A percentile compares a stretch with the other conserved stretches of the same genome.
Conservation (phyloP, 2,329 filamentous ascomycete species). For the Beauveria australis region DNA sequence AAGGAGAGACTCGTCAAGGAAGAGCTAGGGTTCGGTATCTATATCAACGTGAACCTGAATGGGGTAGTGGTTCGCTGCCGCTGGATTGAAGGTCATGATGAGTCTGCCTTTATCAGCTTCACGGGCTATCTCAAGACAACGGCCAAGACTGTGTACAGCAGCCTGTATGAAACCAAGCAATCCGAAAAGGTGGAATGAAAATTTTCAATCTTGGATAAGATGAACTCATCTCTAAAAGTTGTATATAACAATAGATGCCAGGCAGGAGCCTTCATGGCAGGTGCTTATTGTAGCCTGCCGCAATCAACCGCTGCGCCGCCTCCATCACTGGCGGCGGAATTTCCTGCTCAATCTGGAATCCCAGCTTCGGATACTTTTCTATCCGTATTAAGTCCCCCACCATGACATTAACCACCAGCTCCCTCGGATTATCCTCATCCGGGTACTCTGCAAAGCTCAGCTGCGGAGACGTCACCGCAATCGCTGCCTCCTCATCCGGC, state of each 20-base stretch:
- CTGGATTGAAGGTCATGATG: slow-evolving; percentile 63
- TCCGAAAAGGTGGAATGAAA: background rate
- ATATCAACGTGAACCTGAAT: slow-evolving; percentile 32
- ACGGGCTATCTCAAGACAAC: slow-evolving; percentile 62
- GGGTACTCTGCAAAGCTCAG: slow-evolving; percentile 33
- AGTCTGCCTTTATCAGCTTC: slow-evolving; percentile 76
- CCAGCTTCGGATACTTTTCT: slow-evolving; percentile 32
- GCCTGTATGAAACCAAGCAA: background rate
- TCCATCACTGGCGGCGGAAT: slow-evolving; percentile 34
- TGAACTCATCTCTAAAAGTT: background rate
- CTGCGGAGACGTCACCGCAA: slow-evolving; percentile 33
- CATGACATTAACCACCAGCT: slow-evolving; percentile 36
- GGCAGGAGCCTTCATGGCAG: slow-evolving; percentile 21
- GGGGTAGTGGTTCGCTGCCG: slow-evolving; percentile 45
- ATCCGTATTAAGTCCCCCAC: slow-evolving; percentile 37
- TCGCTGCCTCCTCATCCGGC: slow-evolving; percentile 26
- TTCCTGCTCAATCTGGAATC: slow-evolving; percentile 35
- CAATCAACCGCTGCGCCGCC: slow-evolving; percentile 32
- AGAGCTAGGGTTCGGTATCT: slow-evolving; percentile 44
- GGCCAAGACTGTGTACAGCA: slow-evolving; percentile 8
- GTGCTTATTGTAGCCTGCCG: slow-evolving; percentile 30
- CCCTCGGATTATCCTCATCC: slow-evolving; percentile 30
- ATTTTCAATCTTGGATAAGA: background rate
- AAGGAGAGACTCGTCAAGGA: slow-evolving; percentile 25
- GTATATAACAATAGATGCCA: background rate